phyloP scores from a whole-genome alignment of 208 protist genomes.

The Trypanosoma scelopori region DNA sequence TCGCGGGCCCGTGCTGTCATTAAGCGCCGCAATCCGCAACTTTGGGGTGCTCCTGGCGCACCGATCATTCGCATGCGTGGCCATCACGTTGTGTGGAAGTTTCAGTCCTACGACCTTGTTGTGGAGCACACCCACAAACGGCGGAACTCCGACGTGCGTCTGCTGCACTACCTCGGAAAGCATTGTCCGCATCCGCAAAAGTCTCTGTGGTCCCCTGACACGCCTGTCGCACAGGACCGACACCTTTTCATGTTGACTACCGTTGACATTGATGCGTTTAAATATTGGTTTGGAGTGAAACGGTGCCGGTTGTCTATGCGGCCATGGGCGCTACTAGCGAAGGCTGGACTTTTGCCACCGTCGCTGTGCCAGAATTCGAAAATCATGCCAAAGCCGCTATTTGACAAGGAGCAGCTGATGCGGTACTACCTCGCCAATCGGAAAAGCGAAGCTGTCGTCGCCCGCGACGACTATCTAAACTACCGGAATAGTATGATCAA shows the following conservation, averaged over 20 bases:
- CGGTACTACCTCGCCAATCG: conserved; percentile 87
- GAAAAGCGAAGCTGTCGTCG: conserved; percentile 54
- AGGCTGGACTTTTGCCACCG: conserved; percentile 83
- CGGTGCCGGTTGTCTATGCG: conserved; percentile 77
- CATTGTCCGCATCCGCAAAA: conserved; percentile 92
- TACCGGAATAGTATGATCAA: conserved; percentile 89
- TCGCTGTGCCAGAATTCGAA: conserved; percentile 83
- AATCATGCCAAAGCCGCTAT: conserved; percentile 90
- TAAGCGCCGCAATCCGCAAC: conserved; percentile 57
- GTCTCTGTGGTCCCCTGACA: conserved; percentile 92
- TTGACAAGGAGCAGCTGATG: conserved; percentile 91
- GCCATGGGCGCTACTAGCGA: conserved; percentile 85
- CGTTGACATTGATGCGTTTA: conserved; percentile 90
- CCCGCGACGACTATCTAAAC: conserved; percentile 78
- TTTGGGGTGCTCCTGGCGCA: conserved; percentile 85
- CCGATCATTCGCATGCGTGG: conserved; percentile 88
- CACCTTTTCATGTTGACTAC: conserved; percentile 92
- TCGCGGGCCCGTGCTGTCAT: conserved; percentile 51
- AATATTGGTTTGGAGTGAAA: conserved; percentile 93
- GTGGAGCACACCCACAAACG: conserved; percentile 88
- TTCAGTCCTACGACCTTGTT: conserved; percentile 86
- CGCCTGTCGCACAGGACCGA: conserved; percentile 84
- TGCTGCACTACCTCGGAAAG: conserved; percentile 91
- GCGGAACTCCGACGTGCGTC: conserved; percentile 77
- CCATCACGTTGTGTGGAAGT: conserved; percentile 86